These are phyloP conservation scores for Pleurotus salmoneostramineus DNA, from an alignment of 768 basidiomycete species.

Conservation along the genomic window DNA sequence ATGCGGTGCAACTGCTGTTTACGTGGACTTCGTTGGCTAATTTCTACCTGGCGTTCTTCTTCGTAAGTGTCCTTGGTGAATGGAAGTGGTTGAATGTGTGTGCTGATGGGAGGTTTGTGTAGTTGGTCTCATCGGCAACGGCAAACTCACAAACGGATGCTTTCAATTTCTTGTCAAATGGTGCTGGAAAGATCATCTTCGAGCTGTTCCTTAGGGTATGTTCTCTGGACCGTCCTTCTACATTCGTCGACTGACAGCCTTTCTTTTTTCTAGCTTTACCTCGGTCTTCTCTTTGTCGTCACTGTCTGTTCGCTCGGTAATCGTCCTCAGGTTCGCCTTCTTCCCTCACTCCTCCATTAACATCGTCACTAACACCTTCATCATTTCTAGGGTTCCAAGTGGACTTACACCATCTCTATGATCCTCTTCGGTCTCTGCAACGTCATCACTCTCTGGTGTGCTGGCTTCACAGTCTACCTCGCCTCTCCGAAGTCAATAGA, in stretches of 20 bases:
- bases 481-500: slow-evolving; percentile 71
- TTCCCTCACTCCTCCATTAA: too few relatives aligned
- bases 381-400: slow-evolving; percentile 66
- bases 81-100: not conserved
- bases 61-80: slow-evolving; percentile 49
- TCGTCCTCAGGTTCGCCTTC: slow-evolving; percentile 80
- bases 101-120: slow-evolving; percentile 6
- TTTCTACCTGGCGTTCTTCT: slow-evolving; percentile 94
- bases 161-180: slow-evolving; percentile 75
- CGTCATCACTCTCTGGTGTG: slow-evolving; percentile 82
- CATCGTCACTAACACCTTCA: not conserved
- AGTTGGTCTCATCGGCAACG: slow-evolving; percentile 84
- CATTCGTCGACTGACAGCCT: too few relatives aligned
- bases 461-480: slow-evolving; percentile 85
- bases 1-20: slow-evolving; percentile 83
- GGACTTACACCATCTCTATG: slow-evolving; percentile 76
- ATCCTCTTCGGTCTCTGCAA: slow-evolving; percentile 77
- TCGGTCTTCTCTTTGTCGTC: slow-evolving; percentile 78
- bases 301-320: slow-evolving; percentile 89
- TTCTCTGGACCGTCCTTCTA: too few relatives aligned
- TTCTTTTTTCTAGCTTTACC: slow-evolving; percentile 68
- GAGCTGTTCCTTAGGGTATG: slow-evolving; percentile 62
- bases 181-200: slow-evolving; percentile 70
- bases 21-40: slow-evolving; percentile 94
- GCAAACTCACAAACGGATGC: slow-evolving; percentile 51